Conservation (phyloP, 1,284 basidiomycete genomes). For the Xerocomus amazonicus region DNA sequence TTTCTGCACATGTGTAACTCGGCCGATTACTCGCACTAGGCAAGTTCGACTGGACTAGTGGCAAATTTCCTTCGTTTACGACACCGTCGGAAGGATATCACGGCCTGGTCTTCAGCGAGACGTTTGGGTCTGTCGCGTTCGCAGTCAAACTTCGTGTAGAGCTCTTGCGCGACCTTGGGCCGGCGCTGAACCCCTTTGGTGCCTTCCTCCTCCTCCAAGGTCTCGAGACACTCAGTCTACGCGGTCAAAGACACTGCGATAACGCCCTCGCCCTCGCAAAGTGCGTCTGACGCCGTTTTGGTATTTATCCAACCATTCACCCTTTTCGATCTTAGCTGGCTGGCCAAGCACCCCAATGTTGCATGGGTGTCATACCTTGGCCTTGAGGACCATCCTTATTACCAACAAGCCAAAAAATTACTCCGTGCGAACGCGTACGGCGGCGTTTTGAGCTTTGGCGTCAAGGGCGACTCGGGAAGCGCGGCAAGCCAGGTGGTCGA, state of each 20-base stretch:
- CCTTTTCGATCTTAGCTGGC: constrained; percentile 39
- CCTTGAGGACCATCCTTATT: constrained; percentile 59
- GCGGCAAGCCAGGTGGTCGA: constrained; percentile 72
- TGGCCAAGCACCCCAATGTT: constrained; percentile 69
- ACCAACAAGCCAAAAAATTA: constrained; percentile 58
- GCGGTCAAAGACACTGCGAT: constrained; percentile 71
- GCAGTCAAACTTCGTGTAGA: constrained; percentile 73
- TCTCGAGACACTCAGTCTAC: constrained; percentile 81
- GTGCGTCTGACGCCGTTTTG: constrained; percentile 32
- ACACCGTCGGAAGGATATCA: constrained; percentile 84
- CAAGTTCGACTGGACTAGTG: constrained; percentile 85
- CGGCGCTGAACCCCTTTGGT: constrained; percentile 75
- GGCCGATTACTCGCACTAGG: constrained; percentile 36
- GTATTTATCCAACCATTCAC: neutral
- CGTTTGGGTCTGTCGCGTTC: constrained; percentile 72
- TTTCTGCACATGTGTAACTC: neutral
- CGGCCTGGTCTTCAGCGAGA: constrained; percentile 70
- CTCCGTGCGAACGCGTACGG: constrained; percentile 63
- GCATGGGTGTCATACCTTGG: constrained; percentile 85
- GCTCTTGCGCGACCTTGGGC: constrained; percentile 77
- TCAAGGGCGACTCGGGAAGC: constrained; percentile 64
- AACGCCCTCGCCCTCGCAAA: constrained; percentile 75
- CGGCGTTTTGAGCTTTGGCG: constrained; percentile 80
- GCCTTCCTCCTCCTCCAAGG: constrained; percentile 85
- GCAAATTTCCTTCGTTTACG: constrained; percentile 81